Conservation (phyloP, 1,284 basidiomycete genomes). For the Amylostereum chailletii region DNA sequence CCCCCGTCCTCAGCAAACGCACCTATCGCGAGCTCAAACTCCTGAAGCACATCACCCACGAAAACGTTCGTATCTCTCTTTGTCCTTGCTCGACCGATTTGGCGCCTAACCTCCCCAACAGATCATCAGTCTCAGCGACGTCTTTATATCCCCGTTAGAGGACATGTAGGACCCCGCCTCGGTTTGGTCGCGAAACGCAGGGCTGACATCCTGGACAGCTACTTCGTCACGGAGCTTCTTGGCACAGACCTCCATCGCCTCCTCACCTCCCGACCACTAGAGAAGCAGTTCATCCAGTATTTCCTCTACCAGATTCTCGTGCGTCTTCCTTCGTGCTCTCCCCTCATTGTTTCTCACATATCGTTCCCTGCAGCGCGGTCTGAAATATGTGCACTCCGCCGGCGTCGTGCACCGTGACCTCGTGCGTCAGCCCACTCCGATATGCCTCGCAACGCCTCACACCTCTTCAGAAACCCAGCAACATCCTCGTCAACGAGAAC, state of each 20-base stretch:
- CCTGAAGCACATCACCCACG: constrained; percentile 97
- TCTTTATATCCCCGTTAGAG: constrained; percentile 98
- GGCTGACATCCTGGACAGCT: constrained; percentile 37
- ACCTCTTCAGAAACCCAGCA: constrained; percentile 84
- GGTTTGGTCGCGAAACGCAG: constrained; percentile 1
- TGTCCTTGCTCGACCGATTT: not conserved
- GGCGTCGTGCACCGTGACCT: constrained; percentile 98
- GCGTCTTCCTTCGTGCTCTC: constrained; percentile 18
- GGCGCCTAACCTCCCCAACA: constrained; percentile 23
- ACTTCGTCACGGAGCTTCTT: constrained; percentile 99
- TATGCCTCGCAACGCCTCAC: constrained; percentile 1
- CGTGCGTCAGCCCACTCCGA: constrained; percentile 30
- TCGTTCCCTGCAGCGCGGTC: constrained; percentile 59
- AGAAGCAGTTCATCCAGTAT: constrained; percentile 99
- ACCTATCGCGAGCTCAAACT: constrained; percentile 98
- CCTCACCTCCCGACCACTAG: constrained; percentile 90
- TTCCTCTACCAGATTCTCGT: constrained; percentile 98
- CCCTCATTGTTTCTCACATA: constrained; percentile 5
- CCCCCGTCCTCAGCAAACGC: constrained; percentile 95
- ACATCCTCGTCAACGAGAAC: constrained; percentile 99
- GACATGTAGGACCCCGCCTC: constrained; percentile 63
- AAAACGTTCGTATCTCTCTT: constrained; percentile 62
- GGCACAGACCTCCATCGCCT: constrained; percentile 97
- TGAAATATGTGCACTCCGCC: constrained; percentile 99
- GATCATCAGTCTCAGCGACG: constrained; percentile 98